These are phyloP conservation scores for Verbascum thapsus DNA, from an alignment of 257 asterid species.

Conservation along the genomic window DNA sequence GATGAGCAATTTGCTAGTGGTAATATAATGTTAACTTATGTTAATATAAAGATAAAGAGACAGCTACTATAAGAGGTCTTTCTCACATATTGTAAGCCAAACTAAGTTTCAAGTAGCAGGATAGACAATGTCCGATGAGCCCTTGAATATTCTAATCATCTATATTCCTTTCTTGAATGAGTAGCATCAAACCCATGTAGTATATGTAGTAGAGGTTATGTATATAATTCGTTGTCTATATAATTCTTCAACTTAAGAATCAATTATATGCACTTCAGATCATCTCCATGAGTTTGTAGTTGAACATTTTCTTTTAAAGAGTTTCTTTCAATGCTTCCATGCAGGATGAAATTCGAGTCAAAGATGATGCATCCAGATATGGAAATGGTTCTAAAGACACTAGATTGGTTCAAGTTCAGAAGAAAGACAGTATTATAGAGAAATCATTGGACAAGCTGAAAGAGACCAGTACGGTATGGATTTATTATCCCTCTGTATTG, in stretches of 20 bases:
- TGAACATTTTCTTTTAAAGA: slow-evolving; percentile 5
- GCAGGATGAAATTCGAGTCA: slow-evolving; percentile 70
- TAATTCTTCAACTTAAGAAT: neutral
- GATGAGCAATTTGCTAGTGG: too few species aligned
- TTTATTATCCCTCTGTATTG: slow-evolving; percentile 27
- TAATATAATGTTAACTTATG: slow-evolving; percentile 10
- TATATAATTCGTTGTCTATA: slow-evolving; percentile 17
- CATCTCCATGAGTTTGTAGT: neutral
- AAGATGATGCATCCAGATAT: slow-evolving; percentile 43
- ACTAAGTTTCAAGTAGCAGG: neutral
- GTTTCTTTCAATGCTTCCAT: slow-evolving; percentile 24
- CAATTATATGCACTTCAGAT: too few species aligned
- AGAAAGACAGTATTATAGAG: slow-evolving; percentile 69
- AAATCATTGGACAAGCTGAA: slow-evolving; percentile 87
- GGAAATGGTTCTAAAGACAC: slow-evolving; percentile 43
- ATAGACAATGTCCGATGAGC: neutral
- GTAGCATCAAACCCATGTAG: slow-evolving; percentile 5
- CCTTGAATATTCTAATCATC: too few species aligned
- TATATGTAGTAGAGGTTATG: slow-evolving; percentile 13
- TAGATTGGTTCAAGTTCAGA: slow-evolving; percentile 52
- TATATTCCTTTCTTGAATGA: slow-evolving; percentile 9
- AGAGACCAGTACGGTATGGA: slow-evolving; percentile 84
- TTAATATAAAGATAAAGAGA: neutral
- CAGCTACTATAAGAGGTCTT: slow-evolving; percentile 6
- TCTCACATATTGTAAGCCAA: neutral